Percentiles rank a stretch among this genome's conserved stretches.
Evolutionary conservation across 441 rosid species (phyloP).

Genomic region (Cnidoscolus chayamansa): DNA sequence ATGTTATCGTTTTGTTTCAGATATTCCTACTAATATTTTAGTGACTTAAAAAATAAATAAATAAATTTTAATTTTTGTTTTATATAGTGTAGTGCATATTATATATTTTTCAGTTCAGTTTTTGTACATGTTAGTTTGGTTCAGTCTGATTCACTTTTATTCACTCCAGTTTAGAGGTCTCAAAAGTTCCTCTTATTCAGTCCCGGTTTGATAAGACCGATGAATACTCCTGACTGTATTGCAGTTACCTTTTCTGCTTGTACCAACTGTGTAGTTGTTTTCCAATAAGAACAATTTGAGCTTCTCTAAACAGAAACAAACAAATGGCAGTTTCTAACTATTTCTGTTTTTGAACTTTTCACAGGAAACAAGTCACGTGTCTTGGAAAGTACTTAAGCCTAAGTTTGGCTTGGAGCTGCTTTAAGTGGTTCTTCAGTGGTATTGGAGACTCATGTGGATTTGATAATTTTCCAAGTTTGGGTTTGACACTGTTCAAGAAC

Average conservation of each 20-base stretch:
- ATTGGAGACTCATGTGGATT: constrained; percentile 86
- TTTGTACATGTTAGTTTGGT: no score
- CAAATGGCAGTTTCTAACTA: background rate
- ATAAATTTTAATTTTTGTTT: no score
- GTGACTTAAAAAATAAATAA: no score
- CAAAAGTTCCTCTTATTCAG: no score
- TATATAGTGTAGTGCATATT: no score
- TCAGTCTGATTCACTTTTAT: no score
- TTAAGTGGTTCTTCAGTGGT: constrained; percentile 97
- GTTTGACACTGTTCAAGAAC: constrained; percentile 67
- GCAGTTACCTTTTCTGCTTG: background rate
- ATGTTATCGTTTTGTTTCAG: no score
- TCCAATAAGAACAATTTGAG: background rate
- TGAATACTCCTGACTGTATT: no score
- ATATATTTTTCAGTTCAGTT: no score
- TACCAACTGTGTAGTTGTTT: background rate
- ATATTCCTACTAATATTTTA: no score
- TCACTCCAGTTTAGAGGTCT: no score
- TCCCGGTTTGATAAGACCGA: no score
- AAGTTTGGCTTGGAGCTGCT: constrained; percentile 84
- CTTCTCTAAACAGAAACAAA: background rate
- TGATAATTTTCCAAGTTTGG: constrained; percentile 87
- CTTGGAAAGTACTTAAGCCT: constrained; percentile 86
- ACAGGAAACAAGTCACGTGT: constrained; percentile 79
- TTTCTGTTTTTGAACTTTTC: constrained; percentile 17